Evolutionary conservation across 2,329 filamentous ascomycete species (phyloP).

Genomic region (Trichoderma citrinoviride): DNA sequence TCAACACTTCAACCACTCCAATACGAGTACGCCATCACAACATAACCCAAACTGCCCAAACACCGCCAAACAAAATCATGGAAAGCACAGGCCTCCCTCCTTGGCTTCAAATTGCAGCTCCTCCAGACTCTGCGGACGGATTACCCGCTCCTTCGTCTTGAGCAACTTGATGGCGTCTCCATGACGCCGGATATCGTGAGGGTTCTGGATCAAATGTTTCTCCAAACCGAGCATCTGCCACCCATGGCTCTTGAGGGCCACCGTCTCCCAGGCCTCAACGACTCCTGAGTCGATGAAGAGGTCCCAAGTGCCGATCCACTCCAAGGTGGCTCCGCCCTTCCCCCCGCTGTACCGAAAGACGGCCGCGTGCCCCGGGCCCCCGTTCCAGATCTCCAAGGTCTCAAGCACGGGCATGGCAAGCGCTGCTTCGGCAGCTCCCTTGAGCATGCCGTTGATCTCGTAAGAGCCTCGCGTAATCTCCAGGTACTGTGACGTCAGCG

Average conservation of each 20-base stretch:
- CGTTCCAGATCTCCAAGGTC: slow-evolving; percentile 14
- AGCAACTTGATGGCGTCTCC: background rate
- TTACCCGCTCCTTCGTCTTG: background rate
- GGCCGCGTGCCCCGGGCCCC: slow-evolving; percentile 1
- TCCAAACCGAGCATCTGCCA: background rate
- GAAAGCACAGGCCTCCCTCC: slow-evolving; percentile 1
- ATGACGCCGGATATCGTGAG: background rate
- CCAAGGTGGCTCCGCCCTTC: background rate
- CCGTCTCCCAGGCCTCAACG: background rate
- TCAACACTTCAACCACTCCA: background rate
- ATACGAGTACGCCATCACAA: too few species aligned
- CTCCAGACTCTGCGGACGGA: background rate
- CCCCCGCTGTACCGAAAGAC: background rate
- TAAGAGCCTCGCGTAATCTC: background rate
- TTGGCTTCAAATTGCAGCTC: slow-evolving; percentile 5
- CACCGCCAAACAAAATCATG: background rate
- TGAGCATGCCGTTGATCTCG: slow-evolving; percentile 1
- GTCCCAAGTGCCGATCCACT: slow-evolving; percentile 3
- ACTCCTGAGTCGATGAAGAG: background rate
- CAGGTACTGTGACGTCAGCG: slow-evolving; percentile 5
- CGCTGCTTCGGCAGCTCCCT: background rate
- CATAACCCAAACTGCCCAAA: too few species aligned
- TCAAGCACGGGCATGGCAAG: slow-evolving; percentile 10
- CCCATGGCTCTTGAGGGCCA: background rate
- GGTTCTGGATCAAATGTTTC: background rate